Conservation (phyloP, 805 yeast species). For the Sungouiella blattae region DNA sequence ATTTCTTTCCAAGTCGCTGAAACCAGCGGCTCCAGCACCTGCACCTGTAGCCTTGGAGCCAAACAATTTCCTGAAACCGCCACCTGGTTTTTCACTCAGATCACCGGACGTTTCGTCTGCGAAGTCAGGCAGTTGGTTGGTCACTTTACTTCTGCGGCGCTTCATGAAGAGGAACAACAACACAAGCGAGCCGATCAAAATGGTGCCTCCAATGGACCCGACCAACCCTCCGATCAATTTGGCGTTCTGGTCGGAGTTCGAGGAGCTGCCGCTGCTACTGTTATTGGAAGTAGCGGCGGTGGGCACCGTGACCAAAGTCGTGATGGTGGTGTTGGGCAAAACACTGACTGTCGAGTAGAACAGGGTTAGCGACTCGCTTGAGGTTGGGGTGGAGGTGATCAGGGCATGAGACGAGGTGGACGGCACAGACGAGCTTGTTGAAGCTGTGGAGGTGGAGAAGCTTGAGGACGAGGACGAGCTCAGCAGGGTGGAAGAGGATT, state of each 20-base stretch:
- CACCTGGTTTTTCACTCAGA: conserved; percentile 13
- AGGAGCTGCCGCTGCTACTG: conserved; percentile 7
- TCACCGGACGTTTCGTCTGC: conserved; percentile 27
- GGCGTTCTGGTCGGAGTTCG: conserved; percentile 20
- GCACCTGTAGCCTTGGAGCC: conserved; percentile 20
- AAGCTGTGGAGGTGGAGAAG: too few species aligned
- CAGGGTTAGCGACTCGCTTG: conserved; percentile 8
- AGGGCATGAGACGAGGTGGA: too few species aligned
- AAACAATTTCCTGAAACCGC: conserved; percentile 29
- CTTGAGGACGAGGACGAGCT: too few species aligned
- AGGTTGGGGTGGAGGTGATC: too few species aligned
- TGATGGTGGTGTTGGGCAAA: conserved; percentile 34
- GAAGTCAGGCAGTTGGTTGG: conserved; percentile 44
- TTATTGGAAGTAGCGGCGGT: conserved; percentile 23
- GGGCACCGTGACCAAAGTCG: conserved; percentile 37
- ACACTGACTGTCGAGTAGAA: conserved; percentile 19
- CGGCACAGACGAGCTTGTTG: too few species aligned
- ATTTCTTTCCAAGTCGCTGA: conserved; percentile 28
- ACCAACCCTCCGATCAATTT: conserved; percentile 43
- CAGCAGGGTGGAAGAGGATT: conserved; percentile 1
- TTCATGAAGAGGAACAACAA: conserved; percentile 34
- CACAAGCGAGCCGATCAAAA: conserved; percentile 36
- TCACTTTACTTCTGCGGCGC: conserved; percentile 25
- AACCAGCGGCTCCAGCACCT: conserved; percentile 12
- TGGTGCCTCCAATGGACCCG: conserved; percentile 46